These are phyloP conservation scores for Nitzschia palea DNA, from an alignment of 108 stramenopile genomes.

Conservation along the genomic window DNA sequence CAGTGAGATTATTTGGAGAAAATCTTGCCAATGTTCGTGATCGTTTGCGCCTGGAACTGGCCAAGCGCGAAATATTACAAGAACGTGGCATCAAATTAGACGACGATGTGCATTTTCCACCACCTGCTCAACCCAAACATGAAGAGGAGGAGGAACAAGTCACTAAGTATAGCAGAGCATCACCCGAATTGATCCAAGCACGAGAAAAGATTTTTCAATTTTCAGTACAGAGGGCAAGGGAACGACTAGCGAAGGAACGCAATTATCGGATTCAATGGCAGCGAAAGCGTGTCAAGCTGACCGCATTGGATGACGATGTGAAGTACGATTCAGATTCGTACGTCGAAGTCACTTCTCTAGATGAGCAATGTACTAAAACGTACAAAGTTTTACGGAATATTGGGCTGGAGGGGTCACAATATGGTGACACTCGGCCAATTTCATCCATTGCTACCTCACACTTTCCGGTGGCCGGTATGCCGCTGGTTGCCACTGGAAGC, in stretches of 20 bases:
- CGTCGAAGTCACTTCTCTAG: slow-evolving; percentile 44
- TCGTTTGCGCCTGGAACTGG: slow-evolving; percentile 75
- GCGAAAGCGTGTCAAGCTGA: slow-evolving; percentile 49
- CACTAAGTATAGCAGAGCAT: slow-evolving; percentile 89
- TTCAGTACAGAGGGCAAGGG: slow-evolving; percentile 67
- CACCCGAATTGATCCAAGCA: slow-evolving; percentile 74
- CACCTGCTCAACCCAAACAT: slow-evolving; percentile 1
- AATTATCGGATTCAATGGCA: slow-evolving; percentile 54
- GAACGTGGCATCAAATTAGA: slow-evolving; percentile 36
- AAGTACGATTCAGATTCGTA: slow-evolving; percentile 26
- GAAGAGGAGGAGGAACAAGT: slow-evolving; percentile 51
- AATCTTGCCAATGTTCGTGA: slow-evolving; percentile 84
- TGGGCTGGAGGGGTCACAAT: slow-evolving; percentile 81
- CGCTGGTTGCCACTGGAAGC: slow-evolving; percentile 84
- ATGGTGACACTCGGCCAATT: slow-evolving; percentile 73
- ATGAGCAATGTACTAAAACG: slow-evolving; percentile 51
- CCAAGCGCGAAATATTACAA: slow-evolving; percentile 51
- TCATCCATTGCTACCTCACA: slow-evolving; percentile 56
- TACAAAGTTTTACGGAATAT: slow-evolving; percentile 59
- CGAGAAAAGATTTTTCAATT: slow-evolving; percentile 67
- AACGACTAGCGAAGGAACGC: slow-evolving; percentile 73
- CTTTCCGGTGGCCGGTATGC: slow-evolving; percentile 23
- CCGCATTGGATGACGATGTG: slow-evolving; percentile 31
- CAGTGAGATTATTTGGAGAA: slow-evolving; percentile 91
- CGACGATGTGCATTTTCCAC: not conserved